Evolutionary conservation across 2,329 filamentous ascomycete genomes (phyloP).

Genomic region (Xylariaceae sp.): DNA sequence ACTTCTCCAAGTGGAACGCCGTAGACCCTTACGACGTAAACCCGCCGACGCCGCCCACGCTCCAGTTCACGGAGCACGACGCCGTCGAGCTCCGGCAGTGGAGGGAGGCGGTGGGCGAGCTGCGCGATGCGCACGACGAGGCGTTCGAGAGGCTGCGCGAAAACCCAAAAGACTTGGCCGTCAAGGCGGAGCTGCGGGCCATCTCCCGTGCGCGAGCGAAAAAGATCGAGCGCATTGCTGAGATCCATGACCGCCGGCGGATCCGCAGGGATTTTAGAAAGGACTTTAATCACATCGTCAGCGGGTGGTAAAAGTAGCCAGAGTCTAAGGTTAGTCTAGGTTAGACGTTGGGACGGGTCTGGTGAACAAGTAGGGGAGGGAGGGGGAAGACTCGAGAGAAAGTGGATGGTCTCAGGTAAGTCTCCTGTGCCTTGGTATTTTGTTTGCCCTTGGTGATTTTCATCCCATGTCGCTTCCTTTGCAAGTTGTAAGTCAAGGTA

Average conservation of each 20-base stretch:
- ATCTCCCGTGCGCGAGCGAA: background rate
- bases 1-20: background rate
- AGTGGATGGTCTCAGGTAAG: too few species aligned
- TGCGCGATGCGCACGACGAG: background rate
- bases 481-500: too few species aligned
- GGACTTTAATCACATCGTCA: constrained; percentile 4
- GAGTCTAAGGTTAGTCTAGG: too few species aligned
- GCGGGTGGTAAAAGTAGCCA: constrained; percentile 2
- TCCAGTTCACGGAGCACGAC: constrained; percentile 7
- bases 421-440: too few species aligned
- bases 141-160: background rate
- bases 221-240: background rate
- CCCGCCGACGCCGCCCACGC: background rate
- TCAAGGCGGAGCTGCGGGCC: background rate
- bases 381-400: too few species aligned
- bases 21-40: constrained; percentile 2
- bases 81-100: constrained; percentile 3
- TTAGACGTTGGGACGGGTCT: too few species aligned
- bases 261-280: constrained; percentile 2
- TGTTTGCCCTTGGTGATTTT: too few species aligned
- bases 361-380: too few species aligned
- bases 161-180: background rate
- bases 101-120: background rate
- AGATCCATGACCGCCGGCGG: background rate
- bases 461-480: too few species aligned